Conservation (phyloP, 1,284 basidiomycete species). For the Leucoagaricus sp. region DNA sequence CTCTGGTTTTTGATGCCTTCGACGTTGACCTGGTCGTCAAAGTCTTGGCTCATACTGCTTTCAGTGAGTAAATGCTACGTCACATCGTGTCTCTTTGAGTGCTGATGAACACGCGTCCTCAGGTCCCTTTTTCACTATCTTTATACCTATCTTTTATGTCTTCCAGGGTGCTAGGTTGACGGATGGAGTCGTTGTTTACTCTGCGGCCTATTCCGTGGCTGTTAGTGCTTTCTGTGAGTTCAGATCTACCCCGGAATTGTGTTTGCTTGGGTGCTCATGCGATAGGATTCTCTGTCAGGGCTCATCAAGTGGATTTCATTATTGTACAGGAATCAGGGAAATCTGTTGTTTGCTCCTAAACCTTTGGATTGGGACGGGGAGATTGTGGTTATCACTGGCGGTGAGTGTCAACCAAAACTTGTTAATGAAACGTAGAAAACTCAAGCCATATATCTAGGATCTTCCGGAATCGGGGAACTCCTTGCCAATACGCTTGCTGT, state of each 20-base stretch:
- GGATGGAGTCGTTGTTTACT: slow-evolving; percentile 51
- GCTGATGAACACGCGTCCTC: slow-evolving; percentile 14
- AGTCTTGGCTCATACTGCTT: slow-evolving; percentile 72
- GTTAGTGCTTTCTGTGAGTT: slow-evolving; percentile 69
- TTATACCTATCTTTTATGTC: slow-evolving; percentile 74
- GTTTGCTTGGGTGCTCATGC: background rate
- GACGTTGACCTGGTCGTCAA: slow-evolving; percentile 78
- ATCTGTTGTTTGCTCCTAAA: slow-evolving; percentile 56
- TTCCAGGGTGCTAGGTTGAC: slow-evolving; percentile 63
- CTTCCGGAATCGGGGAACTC: slow-evolving; percentile 86
- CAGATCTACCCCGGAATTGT: background rate
- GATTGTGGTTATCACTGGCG: slow-evolving; percentile 88
- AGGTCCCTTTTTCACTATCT: slow-evolving; percentile 83
- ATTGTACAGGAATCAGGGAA: slow-evolving; percentile 74
- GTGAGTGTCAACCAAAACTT: slow-evolving; percentile 42
- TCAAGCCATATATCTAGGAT: slow-evolving; percentile 49
- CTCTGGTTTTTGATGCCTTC: slow-evolving; percentile 60
- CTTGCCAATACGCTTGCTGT: slow-evolving; percentile 83
- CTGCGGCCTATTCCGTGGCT: slow-evolving; percentile 52
- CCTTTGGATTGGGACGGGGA: slow-evolving; percentile 82
- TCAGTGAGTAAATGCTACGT: slow-evolving; percentile 58
- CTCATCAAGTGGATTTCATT: slow-evolving; percentile 66
- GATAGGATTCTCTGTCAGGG: slow-evolving; percentile 45
- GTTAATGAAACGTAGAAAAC: background rate
- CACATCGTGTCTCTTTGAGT: background rate